Percentiles rank a stretch among this genome's conserved stretches.
Evolutionary conservation across 768 basidiomycete species (phyloP).

Genomic region (Tulasnella sp.): DNA sequence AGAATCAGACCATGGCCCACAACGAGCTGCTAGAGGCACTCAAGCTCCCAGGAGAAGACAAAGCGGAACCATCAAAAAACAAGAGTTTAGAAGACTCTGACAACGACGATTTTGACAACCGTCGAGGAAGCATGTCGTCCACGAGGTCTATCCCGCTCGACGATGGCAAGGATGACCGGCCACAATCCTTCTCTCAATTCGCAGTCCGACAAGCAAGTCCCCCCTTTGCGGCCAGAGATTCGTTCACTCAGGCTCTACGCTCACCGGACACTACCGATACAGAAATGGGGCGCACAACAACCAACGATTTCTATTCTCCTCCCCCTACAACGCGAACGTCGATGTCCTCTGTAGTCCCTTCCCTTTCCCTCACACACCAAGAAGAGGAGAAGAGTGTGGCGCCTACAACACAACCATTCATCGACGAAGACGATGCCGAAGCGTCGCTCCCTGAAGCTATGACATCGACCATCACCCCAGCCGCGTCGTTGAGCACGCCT

Average conservation of each 20-base stretch:
- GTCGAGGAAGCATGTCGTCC: neutral
- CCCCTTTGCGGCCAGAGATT: neutral
- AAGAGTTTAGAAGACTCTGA: neutral
- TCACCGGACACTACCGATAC: neutral
- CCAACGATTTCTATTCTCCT: neutral
- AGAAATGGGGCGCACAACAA: neutral
- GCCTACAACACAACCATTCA: neutral
- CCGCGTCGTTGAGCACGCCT: neutral
- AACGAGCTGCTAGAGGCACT: conserved; percentile 2
- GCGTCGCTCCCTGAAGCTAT: conserved; percentile 3
- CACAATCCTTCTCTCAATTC: neutral
- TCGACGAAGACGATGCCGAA: neutral
- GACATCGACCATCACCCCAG: conserved; percentile 9
- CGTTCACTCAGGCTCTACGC: neutral
- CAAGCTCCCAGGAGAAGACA: neutral
- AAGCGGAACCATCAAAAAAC: neutral
- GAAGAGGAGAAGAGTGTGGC: neutral
- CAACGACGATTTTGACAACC: neutral
- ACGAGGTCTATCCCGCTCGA: conserved; percentile 11
- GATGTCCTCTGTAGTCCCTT: conserved; percentile 1
- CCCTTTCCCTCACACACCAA: neutral
- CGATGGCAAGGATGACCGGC: neutral
- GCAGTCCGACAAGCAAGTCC: neutral
- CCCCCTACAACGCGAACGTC: conserved; percentile 17
- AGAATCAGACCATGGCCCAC: conserved; percentile 10